These are phyloP conservation scores for Yarrowia porcina DNA, from an alignment of 805 yeast genomes.

Conservation along the genomic window DNA sequence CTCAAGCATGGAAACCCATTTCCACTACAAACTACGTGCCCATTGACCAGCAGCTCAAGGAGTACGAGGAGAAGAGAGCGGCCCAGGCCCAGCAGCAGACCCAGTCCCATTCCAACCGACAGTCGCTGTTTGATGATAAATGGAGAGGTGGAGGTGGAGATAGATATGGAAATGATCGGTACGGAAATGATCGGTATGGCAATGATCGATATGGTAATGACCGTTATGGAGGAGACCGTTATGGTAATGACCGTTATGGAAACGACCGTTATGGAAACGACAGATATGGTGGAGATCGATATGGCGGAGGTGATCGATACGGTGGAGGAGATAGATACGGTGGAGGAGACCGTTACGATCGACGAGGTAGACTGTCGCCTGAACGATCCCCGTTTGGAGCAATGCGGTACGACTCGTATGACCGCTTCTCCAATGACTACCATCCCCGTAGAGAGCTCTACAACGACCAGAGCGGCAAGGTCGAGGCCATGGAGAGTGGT, in stretches of 20 bases:
- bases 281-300: not conserved
- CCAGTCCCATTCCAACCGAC: not conserved
- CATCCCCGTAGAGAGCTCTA: conserved; percentile 33
- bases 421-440: conserved; percentile 32
- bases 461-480: conserved; percentile 32
- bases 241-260: not conserved
- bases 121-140: conserved; percentile 22
- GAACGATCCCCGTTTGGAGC: conserved; percentile 19
- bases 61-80: conserved; percentile 28
- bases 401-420: conserved; percentile 26
- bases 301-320: not conserved
- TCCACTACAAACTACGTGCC: conserved; percentile 28
- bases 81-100: conserved; percentile 15
- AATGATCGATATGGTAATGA: not conserved
- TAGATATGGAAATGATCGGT: not conserved
- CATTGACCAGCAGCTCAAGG: conserved; percentile 32
- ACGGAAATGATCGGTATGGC: not conserved
- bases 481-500: conserved; percentile 29
- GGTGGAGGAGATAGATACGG: not conserved
- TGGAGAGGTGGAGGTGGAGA: conserved; percentile 11
- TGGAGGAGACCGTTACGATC: not conserved
- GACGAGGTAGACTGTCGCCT: conserved; percentile 8
- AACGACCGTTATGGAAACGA: not conserved
- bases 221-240: not conserved
- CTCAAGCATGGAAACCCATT: conserved; percentile 13